Evolutionary conservation across 305 asterid species (phyloP), one percentile per base, ranked within the genome.

Genomic region (Solanum hybrid): DNA sequence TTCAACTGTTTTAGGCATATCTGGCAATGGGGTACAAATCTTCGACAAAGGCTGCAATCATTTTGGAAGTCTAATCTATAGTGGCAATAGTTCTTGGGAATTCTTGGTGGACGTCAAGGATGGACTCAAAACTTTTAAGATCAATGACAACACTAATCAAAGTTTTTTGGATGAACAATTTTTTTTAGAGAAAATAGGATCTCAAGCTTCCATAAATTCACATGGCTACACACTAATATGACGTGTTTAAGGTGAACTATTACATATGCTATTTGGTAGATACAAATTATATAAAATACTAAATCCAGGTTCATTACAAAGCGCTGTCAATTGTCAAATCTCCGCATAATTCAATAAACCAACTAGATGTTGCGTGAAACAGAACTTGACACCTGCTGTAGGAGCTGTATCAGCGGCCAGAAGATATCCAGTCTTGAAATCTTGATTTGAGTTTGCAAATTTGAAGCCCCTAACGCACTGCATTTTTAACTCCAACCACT

Each of bases 381-480:
- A 27, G 91, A 92, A 75, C 72, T 76, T 77, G 85, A 88, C 34
- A 88, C 93, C 86, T 90, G 96, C 76, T 92, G 96, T 90, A 95
- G 86, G 89, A 96, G 96, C 91, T 94, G 96, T 98, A 96, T 96
- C 92, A 97, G 90, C 10, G 97, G 98, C 98, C 99, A 97, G 89
- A 96, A 97, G 86, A 97, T 95, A 82, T 96, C 98, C 90, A 95
- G 94, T 79, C 99, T 97, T 94, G 97, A 91, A 95, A 95, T 91
- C 91, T 93, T 64, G 6, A 64, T 64, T 64, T 64, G 72, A 64
- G 72, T 64, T 64, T 22, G 27, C 3, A 64, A 64, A 22, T 64
- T 64, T 22, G 27, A 64, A 64, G 72, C 72, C 6, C 72, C 72
- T 64, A 64, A 64, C 6, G 6, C 3, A 3, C 72, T 64, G 27